Evolutionary conservation across 345 rosid genomes (phyloP).

Genomic region (Syzygium oleosum): DNA sequence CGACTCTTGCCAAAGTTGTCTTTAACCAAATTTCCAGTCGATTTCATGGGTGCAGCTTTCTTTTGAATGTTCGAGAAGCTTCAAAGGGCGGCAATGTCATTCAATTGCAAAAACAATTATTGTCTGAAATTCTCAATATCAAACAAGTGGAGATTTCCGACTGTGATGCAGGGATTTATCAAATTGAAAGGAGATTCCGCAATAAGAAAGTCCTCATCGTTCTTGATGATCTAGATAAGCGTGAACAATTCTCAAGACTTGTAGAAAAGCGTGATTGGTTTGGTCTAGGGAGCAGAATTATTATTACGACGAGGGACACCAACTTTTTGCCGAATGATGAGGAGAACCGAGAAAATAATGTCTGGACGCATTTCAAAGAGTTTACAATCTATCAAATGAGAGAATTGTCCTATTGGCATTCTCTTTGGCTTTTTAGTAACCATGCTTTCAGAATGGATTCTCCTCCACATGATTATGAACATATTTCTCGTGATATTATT

Average conservation of each 20-base stretch:
- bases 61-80: neutral
- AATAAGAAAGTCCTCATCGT: neutral
- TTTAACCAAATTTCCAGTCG: neutral
- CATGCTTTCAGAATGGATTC: neutral
- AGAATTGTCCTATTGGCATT: neutral
- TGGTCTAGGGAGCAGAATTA: neutral
- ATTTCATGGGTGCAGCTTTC: neutral
- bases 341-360: neutral
- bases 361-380: neutral
- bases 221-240: neutral
- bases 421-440: neutral
- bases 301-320: neutral
- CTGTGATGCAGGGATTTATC: neutral
- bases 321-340: neutral
- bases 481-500: neutral
- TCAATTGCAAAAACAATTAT: neutral
- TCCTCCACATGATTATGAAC: neutral
- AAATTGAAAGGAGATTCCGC: neutral
- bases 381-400: neutral
- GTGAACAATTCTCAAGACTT: neutral
- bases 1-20: neutral
- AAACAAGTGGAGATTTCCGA: neutral
- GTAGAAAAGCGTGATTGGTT: neutral
- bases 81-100: neutral
- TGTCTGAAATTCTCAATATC: neutral